Conservation (phyloP, 768 basidiomycete species). For the Pleurotus pulmonarius region DNA sequence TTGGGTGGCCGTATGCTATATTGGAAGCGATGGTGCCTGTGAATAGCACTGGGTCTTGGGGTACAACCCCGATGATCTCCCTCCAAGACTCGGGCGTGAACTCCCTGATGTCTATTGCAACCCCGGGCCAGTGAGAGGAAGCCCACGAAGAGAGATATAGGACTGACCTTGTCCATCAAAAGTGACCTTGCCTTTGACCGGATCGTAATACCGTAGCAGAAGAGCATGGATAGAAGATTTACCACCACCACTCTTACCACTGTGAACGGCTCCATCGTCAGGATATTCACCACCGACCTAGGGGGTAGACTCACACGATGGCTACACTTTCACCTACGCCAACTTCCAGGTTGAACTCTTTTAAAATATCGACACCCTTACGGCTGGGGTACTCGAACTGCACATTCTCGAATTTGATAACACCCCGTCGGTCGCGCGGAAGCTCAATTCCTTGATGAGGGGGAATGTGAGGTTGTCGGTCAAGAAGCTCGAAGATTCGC, state of each 20-base stretch:
- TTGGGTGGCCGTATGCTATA: conserved; percentile 81
- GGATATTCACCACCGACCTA: neutral
- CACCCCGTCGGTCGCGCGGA: conserved; percentile 53
- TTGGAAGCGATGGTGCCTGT: conserved; percentile 93
- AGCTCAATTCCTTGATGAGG: conserved; percentile 59
- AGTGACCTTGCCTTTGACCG: conserved; percentile 74
- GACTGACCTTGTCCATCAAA: conserved; percentile 63
- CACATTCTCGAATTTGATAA: conserved; percentile 79
- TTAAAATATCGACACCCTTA: conserved; percentile 74
- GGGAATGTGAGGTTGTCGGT: conserved; percentile 72
- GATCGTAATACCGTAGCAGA: conserved; percentile 86
- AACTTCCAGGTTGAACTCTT: conserved; percentile 79
- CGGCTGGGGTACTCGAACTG: conserved; percentile 89
- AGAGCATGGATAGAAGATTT: conserved; percentile 91
- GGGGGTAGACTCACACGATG: conserved; percentile 67
- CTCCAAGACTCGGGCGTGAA: conserved; percentile 88
- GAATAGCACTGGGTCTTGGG: conserved; percentile 90
- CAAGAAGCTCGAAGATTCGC: conserved; percentile 92
- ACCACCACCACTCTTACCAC: conserved; percentile 90
- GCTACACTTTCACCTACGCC: conserved; percentile 85
- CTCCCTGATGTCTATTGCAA: conserved; percentile 70
- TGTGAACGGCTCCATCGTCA: conserved; percentile 23
- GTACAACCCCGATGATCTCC: conserved; percentile 86
- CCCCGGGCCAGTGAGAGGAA: neutral
- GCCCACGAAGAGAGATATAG: neutral